A percentile compares a stretch with the other conserved stretches of the same genome.
Evolutionary conservation across 2,329 filamentous ascomycete genomes (phyloP).

Genomic region (Fusarium decemcellulare): DNA sequence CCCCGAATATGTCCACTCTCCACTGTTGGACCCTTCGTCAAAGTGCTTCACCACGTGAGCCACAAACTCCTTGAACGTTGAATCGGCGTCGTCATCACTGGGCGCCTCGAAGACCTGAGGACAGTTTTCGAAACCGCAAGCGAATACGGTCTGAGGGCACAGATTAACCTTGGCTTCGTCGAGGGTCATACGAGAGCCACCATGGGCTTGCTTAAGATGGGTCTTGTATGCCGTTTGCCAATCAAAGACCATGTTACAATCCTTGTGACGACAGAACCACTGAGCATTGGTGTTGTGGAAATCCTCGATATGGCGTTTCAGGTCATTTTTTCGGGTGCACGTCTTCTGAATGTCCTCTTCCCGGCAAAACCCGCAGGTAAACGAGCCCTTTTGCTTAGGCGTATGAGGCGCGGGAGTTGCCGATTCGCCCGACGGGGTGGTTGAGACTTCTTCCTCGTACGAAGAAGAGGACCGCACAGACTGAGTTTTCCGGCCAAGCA

Average conservation of each 20-base stretch:
- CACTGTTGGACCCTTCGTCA: slow-evolving; percentile 57
- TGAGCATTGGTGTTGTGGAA: slow-evolving; percentile 63
- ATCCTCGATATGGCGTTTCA: slow-evolving; percentile 64
- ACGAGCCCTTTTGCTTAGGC: slow-evolving; percentile 55
- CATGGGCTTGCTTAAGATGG: slow-evolving; percentile 61
- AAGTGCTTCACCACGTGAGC: slow-evolving; percentile 63
- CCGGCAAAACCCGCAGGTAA: slow-evolving; percentile 59
- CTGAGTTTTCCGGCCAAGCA: slow-evolving; percentile 49
- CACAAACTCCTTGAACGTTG: slow-evolving; percentile 61
- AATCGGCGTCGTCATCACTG: slow-evolving; percentile 55
- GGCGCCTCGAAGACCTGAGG: slow-evolving; percentile 59
- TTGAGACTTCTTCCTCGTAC: slow-evolving; percentile 44
- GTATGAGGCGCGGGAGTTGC: slow-evolving; percentile 46
- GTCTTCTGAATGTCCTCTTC: slow-evolving; percentile 59
- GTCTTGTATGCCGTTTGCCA: slow-evolving; percentile 64
- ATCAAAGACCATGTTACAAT: slow-evolving; percentile 62
- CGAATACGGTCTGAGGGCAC: slow-evolving; percentile 63
- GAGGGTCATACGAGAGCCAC: slow-evolving; percentile 57
- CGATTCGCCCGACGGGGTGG: slow-evolving; percentile 42
- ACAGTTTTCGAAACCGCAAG: slow-evolving; percentile 63
- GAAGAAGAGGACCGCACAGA: slow-evolving; percentile 42
- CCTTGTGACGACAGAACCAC: slow-evolving; percentile 61
- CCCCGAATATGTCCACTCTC: slow-evolving; percentile 60
- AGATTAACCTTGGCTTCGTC: slow-evolving; percentile 60
- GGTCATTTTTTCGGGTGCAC: slow-evolving; percentile 62